Evolutionary conservation across 2,329 filamentous ascomycete genomes (phyloP).

Genomic region (Esteya vermicola): DNA sequence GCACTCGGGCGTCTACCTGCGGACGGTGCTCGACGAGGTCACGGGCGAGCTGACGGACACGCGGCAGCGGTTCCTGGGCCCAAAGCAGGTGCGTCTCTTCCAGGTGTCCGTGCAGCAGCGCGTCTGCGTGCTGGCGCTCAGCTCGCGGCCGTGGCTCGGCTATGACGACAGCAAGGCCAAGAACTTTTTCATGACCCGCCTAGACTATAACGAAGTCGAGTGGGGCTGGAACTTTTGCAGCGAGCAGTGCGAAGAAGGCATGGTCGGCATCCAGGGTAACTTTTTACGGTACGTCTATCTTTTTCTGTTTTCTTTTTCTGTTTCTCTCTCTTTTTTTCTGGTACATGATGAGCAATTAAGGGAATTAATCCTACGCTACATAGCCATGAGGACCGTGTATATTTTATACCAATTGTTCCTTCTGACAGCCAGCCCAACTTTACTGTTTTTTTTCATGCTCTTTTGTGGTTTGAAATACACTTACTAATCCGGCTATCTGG

Average conservation of each 20-base stretch:
- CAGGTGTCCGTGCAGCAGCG: constrained; percentile 78
- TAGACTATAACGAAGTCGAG: constrained; percentile 78
- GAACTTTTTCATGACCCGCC: constrained; percentile 79
- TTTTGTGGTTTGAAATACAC: neutral
- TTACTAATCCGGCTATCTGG: no score
- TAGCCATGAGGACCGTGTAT: constrained; percentile 41
- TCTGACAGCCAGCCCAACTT: constrained; percentile 58
- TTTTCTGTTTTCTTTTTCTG: constrained; percentile 27
- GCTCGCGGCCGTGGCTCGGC: constrained; percentile 89
- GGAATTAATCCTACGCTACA: constrained; percentile 38
- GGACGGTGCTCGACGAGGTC: constrained; percentile 87
- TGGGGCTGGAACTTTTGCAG: constrained; percentile 96
- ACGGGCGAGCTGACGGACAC: constrained; percentile 94
- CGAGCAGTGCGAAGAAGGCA: constrained; percentile 83
- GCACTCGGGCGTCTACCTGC: constrained; percentile 87
- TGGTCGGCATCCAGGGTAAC: constrained; percentile 84
- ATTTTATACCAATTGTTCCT: constrained; percentile 87
- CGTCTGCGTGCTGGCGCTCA: constrained; percentile 75
- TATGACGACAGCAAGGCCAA: constrained; percentile 81
- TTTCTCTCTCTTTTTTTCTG: constrained; percentile 12
- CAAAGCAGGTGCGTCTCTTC: constrained; percentile 80
- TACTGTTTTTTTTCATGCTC: neutral
- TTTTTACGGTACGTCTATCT: constrained; percentile 56
- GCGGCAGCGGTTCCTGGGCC: constrained; percentile 83
- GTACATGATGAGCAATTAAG: constrained; percentile 42